Evolutionary conservation across 2,329 filamentous ascomycete species (phyloP).

Genomic region (Paraconiothyrium brasiliense): DNA sequence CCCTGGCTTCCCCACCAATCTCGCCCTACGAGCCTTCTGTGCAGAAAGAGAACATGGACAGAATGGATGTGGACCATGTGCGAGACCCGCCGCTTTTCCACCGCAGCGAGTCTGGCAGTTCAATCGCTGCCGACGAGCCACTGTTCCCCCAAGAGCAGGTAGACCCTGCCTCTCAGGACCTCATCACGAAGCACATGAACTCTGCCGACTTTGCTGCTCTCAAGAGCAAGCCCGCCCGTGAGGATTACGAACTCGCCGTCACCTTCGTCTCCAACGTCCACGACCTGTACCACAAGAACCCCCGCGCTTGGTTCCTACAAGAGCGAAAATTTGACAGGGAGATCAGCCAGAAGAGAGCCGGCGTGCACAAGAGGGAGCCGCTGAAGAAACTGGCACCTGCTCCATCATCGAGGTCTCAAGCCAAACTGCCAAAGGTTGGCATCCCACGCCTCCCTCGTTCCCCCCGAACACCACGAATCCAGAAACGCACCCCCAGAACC

Average conservation of each 20-base stretch:
- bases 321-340: slow-evolving; percentile 63
- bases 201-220: slow-evolving; percentile 40
- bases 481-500: slow-evolving; percentile 46
- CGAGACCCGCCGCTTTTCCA: slow-evolving; percentile 50
- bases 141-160: slow-evolving; percentile 46
- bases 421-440: slow-evolving; percentile 41
- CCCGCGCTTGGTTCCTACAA: slow-evolving; percentile 45
- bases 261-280: slow-evolving; percentile 46
- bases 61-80: slow-evolving; percentile 36
- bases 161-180: slow-evolving; percentile 32
- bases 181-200: slow-evolving; percentile 49
- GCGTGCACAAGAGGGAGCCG: slow-evolving; percentile 49
- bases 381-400: slow-evolving; percentile 51
- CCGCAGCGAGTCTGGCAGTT: slow-evolving; percentile 35
- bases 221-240: slow-evolving; percentile 43
- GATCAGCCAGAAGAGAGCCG: slow-evolving; percentile 53
- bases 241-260: slow-evolving; percentile 49
- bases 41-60: slow-evolving; percentile 49
- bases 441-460: slow-evolving; percentile 44
- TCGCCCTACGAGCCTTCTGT: slow-evolving; percentile 48
- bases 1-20: slow-evolving; percentile 48
- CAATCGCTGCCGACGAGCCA: slow-evolving; percentile 42
- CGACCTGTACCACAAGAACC: slow-evolving; percentile 51
- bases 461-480: slow-evolving; percentile 45
- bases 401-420: slow-evolving; percentile 42